Base-by-base conservation (phyloP, 2,329 filamentous ascomycete species). In the Cadophora luteo-olivacea region DNA sequence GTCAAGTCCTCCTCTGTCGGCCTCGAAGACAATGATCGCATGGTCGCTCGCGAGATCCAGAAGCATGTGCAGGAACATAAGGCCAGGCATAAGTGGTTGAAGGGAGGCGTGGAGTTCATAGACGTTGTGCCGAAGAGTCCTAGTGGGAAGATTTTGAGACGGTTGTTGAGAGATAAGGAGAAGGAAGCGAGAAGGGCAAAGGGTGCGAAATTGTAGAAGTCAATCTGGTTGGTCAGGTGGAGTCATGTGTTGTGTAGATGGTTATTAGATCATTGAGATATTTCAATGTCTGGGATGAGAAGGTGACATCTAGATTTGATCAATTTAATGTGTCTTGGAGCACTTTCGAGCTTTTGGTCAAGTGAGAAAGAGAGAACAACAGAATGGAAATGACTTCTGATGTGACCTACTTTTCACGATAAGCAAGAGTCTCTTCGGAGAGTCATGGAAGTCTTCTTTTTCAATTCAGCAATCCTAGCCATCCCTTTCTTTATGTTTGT, bases 81-180 rank as follows among this genome's bases (percentile, higher is more conserved):
- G 78, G 88, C 91, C 0, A 82, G 86, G 22, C 87, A 92, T 77
- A 92, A 92, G 81, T 89, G 87, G 83, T 82, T 92, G 69, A 87
- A 85, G 75, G 89, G 87, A 67, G 85, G 82, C 0, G 80, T 91
- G 2, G 86, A 88, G 76, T 91, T 91, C 70, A 82, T 91, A 16
- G 87, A 90, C 55, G 83, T 82, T 61, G 87, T 94, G 29, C 91
- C 91, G 14, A 93, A 93, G 84, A 91, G 88, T 75, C 85, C 90
- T 0, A 91, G 87, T 74, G 91, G 91, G 11, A 93, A 93, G 85
- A 92, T 93, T 66, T 78, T 93, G 76, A 83, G 90, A 61, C 82
- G 91, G 25, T 74, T 92, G 62, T 80, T 97, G 73, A 84, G 92
- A 52, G 93, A 97, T 76, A 86, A 87, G 76, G 93, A 96, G 80